These are phyloP conservation scores for Beauveria asiatica DNA, from an alignment of 2,329 filamentous ascomycete species.

Conservation along the genomic window DNA sequence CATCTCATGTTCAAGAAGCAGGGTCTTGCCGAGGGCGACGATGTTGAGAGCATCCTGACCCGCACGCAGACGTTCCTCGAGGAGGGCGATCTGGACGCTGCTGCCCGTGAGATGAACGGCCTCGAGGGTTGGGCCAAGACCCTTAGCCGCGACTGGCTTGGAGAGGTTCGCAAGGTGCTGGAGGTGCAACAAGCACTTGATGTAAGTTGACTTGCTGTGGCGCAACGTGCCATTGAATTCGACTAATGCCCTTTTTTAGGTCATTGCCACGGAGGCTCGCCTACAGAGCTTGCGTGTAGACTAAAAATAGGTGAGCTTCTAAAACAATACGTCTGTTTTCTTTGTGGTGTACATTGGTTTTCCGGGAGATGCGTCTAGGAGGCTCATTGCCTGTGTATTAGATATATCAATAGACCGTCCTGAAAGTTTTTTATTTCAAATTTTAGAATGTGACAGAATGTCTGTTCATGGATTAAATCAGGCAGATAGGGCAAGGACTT, in stretches of 20 bases:
- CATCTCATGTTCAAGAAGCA: constrained; percentile 96
- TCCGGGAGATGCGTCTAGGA: constrained; percentile 17
- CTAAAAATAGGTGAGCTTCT: constrained; percentile 33
- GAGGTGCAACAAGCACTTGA: constrained; percentile 96
- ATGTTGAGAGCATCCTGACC: constrained; percentile 89
- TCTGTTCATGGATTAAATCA: background rate
- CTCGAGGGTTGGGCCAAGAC: constrained; percentile 93
- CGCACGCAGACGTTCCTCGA: constrained; percentile 85
- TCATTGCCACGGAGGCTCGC: constrained; percentile 83
- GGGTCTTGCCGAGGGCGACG: constrained; percentile 70
- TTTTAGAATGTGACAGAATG: background rate
- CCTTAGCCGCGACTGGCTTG: constrained; percentile 86
- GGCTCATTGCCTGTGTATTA: constrained; percentile 24
- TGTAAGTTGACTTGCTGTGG: constrained; percentile 47
- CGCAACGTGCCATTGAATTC: background rate
- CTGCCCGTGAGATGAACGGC: constrained; percentile 90
- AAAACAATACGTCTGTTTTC: constrained; percentile 20
- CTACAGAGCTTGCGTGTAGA: constrained; percentile 81
- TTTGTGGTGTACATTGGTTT: constrained; percentile 29
- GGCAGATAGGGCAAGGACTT: too few relatives aligned
- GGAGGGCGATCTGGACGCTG: constrained; percentile 84
- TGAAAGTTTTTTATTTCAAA: background rate
- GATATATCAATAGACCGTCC: constrained; percentile 25
- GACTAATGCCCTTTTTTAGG: constrained; percentile 39
- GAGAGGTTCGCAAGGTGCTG: constrained; percentile 81